phyloP scores from a whole-genome alignment of 371 early-diverging fungal species.

The Blakeslea trispora region DNA sequence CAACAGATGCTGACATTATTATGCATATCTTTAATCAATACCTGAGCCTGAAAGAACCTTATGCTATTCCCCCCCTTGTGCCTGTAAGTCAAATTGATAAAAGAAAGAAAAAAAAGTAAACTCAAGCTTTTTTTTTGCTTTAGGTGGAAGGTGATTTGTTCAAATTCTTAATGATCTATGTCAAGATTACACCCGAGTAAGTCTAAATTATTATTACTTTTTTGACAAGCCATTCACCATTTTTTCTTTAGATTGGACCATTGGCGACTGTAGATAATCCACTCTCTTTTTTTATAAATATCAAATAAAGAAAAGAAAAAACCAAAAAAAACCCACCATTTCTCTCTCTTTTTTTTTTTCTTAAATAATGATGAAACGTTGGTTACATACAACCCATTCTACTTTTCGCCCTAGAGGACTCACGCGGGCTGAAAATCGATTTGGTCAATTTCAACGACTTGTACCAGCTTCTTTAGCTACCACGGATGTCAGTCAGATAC shows the following conservation, averaged over 20 bases:
- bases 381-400: neutral
- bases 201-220: neutral
- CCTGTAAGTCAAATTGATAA: slow-evolving; percentile 20
- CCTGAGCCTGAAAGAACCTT: slow-evolving; percentile 15
- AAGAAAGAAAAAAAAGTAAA: neutral
- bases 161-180: slow-evolving; percentile 22
- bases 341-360: neutral
- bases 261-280: slow-evolving; percentile 1
- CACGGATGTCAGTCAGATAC: slow-evolving; percentile 36
- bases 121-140: slow-evolving; percentile 1
- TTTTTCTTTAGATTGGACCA: slow-evolving; percentile 1
- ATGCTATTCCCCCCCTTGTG: slow-evolving; percentile 24
- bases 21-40: slow-evolving; percentile 16
- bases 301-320: no score
- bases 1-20: slow-evolving; percentile 19
- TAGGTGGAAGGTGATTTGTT: slow-evolving; percentile 20
- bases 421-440: neutral
- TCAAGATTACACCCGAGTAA: slow-evolving; percentile 29
- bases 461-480: slow-evolving; percentile 34
- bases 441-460: slow-evolving; percentile 39
- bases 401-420: neutral
- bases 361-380: neutral
- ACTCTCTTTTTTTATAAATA: neutral
- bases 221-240: neutral
- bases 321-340: no score